Conservation (phyloP, 1,139 yeast species). For the Tardiomyces digboiensis region DNA sequence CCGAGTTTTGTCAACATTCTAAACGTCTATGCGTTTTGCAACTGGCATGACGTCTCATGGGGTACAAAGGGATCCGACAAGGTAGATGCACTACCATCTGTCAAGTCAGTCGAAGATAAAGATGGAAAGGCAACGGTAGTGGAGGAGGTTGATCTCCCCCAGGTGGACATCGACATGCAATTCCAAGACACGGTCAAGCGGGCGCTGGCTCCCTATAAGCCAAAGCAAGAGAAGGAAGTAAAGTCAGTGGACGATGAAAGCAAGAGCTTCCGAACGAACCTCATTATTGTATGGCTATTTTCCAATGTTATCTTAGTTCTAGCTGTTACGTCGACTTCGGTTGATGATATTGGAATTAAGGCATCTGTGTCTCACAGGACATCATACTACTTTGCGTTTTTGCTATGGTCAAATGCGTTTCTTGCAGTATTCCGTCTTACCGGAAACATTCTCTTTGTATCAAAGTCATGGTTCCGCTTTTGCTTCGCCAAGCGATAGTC, state of each 20-base stretch:
- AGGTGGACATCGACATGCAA: conserved; percentile 48
- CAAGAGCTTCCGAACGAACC: conserved; percentile 74
- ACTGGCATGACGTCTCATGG: conserved; percentile 96
- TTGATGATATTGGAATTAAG: conserved; percentile 24
- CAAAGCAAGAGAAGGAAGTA: conserved; percentile 21
- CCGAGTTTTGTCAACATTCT: conserved; percentile 83
- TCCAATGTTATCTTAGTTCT: conserved; percentile 66
- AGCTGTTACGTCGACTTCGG: conserved; percentile 37
- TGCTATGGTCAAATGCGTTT: conserved; percentile 75
- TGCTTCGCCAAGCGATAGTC: not conserved
- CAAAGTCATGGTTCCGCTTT: conserved; percentile 27
- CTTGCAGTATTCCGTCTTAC: conserved; percentile 65
- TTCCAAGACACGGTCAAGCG: conserved; percentile 32
- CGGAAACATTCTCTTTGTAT: conserved; percentile 56
- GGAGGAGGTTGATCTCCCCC: conserved; percentile 63
- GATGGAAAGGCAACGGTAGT: conserved; percentile 67
- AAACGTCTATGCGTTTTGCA: conserved; percentile 80
- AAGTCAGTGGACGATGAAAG: conserved; percentile 44
- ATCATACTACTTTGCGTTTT: conserved; percentile 54
- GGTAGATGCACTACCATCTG: conserved; percentile 51
- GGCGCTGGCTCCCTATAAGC: conserved; percentile 33
- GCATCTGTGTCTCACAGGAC: conserved; percentile 32
- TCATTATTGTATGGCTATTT: conserved; percentile 72
- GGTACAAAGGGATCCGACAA: conserved; percentile 88
- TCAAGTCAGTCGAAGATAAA: conserved; percentile 40